Evolutionary conservation across 495 filamentous ascomycete genomes (phyloP).

Genomic region (Annulohypoxylon moriforme): DNA sequence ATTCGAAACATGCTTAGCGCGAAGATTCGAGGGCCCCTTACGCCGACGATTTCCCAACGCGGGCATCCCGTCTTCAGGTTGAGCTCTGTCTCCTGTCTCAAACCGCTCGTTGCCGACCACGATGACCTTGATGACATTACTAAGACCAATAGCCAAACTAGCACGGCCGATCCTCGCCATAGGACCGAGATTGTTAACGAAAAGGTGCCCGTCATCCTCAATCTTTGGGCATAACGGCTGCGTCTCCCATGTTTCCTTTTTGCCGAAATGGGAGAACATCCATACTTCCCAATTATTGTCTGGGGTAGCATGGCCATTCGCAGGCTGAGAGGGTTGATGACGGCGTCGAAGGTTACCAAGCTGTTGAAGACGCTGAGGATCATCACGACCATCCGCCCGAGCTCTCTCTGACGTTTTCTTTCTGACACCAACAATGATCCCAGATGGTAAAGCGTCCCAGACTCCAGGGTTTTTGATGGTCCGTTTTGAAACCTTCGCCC

Average conservation of each 20-base stretch:
- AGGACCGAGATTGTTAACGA: conserved; percentile 70
- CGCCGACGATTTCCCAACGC: conserved; percentile 48
- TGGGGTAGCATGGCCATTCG: conserved; percentile 36
- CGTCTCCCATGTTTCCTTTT: conserved; percentile 52
- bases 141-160: conserved; percentile 73
- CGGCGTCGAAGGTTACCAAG: conserved; percentile 44
- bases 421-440: conserved; percentile 62
- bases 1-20: conserved; percentile 31
- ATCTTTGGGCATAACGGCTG: conserved; percentile 48
- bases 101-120: conserved; percentile 71
- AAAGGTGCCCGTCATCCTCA: conserved; percentile 58
- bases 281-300: conserved; percentile 73
- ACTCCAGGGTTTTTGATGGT: conserved; percentile 60
- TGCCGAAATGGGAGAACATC: conserved; percentile 64
- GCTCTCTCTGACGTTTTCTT: conserved; percentile 31
- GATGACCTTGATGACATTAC: conserved; percentile 74
- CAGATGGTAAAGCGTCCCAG: conserved; percentile 61
- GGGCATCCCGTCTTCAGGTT: conserved; percentile 46
- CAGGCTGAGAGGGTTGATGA: conserved; percentile 21
- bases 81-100: conserved; percentile 50
- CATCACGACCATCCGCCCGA: conserved; percentile 12
- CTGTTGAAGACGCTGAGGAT: conserved; percentile 14
- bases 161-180: conserved; percentile 66
- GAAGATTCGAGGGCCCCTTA: conserved; percentile 46
- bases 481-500: conserved; percentile 50